Base-by-base conservation (phyloP, 768 basidiomycete species). In the Kwoniella botswanensis region DNA sequence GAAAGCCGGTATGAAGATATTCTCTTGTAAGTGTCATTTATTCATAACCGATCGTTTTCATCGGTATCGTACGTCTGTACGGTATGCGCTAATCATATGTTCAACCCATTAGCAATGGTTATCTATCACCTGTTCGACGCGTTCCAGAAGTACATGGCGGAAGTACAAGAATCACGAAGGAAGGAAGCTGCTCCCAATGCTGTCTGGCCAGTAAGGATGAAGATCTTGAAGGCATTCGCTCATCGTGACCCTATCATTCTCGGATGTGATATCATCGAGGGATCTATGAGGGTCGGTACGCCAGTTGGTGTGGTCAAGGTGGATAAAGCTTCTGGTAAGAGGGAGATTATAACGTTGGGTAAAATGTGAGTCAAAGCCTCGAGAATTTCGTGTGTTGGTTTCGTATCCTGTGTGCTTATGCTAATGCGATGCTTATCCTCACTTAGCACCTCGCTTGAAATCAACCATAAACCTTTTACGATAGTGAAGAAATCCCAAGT, bases 61-160 rank as follows among this genome's bases (percentile, higher is more conserved):
- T 55, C 41, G 22, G 29, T 18, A 18, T 24, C 15, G 17, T 21
- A 35, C 0, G 6, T 9, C 35, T 35, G 35, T 35, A 6, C 35
- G 35, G 6, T 35, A 35, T 35, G 35, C 6, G 35, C 35, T 35
- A 35, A 26, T 64, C 22, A 53, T 35, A 12, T 12, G 35, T 29
- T 43, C 10, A 22, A 35, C 35, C 6, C 46, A 72, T 29, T 82
- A 98, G 96, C 96, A 72, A 94, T 97, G 84, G 98, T 98, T 82
- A 98, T 99, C 76, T 99, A 99, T 84, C 96, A 98, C 82, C 85
- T 99, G 56, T 98, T 98, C 82, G 95, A 98, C 80, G 89, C 93
- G 17, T 98, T 98, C 86, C 97, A 90, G 54, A 92, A 90, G 1
- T 98, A 98, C 84, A 96, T 96, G 81, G 88, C 88, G 70, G 92